Conservation (phyloP, 768 basidiomycete species). For the Russula olivacea region DNA sequence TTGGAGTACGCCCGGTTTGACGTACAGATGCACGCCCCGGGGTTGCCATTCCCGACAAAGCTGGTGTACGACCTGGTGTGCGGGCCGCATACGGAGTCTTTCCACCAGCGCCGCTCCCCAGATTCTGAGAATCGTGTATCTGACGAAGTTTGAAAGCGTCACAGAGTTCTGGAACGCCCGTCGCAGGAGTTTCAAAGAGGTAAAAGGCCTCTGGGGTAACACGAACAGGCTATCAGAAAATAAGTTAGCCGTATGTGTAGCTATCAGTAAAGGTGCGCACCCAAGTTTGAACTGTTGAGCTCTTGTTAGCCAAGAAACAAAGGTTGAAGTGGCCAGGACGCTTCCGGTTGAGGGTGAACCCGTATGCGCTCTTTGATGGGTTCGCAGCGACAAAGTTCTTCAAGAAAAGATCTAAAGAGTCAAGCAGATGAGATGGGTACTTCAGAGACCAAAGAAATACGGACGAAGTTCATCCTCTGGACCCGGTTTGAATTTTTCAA, state of each 20-base stretch:
- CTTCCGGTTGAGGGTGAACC: conserved; percentile 85
- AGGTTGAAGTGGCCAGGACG: conserved; percentile 91
- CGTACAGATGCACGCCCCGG: conserved; percentile 78
- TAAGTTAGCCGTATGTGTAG: background rate
- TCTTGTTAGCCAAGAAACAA: conserved; percentile 89
- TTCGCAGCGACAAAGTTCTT: conserved; percentile 90
- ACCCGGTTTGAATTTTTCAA: conserved; percentile 90
- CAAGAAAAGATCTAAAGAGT: conserved; percentile 64
- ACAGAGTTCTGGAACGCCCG: conserved; percentile 88
- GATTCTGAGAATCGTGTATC: conserved; percentile 71
- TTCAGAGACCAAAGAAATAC: conserved; percentile 33
- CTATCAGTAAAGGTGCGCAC: conserved; percentile 40
- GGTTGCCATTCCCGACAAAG: conserved; percentile 41
- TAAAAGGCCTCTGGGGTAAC: conserved; percentile 86
- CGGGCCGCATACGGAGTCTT: conserved; percentile 82
- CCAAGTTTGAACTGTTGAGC: conserved; percentile 87
- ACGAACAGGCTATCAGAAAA: conserved; percentile 59
- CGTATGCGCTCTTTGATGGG: conserved; percentile 92
- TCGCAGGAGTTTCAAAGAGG: conserved; percentile 83
- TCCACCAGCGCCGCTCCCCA: conserved; percentile 48
- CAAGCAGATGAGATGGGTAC: conserved; percentile 1
- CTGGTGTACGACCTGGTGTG: conserved; percentile 70
- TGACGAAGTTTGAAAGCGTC: conserved; percentile 93
- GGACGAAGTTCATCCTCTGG: conserved; percentile 85
- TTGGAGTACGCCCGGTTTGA: conserved; percentile 68